phyloP scores from a whole-genome alignment of 805 yeast genomes.

The Cyberlindnera americana region DNA sequence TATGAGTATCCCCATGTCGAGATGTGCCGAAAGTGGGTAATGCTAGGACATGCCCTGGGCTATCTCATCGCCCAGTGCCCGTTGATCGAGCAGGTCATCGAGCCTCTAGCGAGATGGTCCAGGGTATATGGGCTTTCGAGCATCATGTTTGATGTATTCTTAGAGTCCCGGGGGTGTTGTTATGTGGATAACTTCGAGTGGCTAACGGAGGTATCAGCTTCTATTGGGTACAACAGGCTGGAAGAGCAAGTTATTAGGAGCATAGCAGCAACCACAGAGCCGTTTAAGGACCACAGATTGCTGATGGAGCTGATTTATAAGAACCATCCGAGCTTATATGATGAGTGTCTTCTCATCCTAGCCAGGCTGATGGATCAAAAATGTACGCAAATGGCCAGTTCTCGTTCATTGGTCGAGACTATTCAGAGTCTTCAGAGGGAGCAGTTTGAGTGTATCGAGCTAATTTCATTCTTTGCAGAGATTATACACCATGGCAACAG shows the following conservation, averaged over 20 bases:
- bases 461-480: conserved; percentile 8
- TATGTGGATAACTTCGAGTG: neutral
- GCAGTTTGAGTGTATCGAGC: conserved; percentile 12
- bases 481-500: conserved; percentile 1
- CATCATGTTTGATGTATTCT: neutral
- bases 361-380: conserved; percentile 5
- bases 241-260: neutral
- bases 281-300: neutral
- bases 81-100: conserved; percentile 2
- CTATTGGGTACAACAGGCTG: neutral
- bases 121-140: neutral
- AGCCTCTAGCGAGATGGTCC: neutral
- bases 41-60: conserved; percentile 20
- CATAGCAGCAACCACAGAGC: neutral
- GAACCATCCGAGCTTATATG: neutral
- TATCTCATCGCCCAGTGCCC: conserved; percentile 7
- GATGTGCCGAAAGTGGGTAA: conserved; percentile 11
- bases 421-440: conserved; percentile 4
- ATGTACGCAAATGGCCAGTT: conserved; percentile 6
- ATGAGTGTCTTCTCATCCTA: conserved; percentile 5
- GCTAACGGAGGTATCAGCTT: neutral
- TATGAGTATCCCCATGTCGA: conserved; percentile 9
- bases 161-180: neutral
- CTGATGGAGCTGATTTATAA: neutral
- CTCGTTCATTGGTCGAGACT: conserved; percentile 13